Conservation (phyloP, 1,284 basidiomycete genomes). For the Rhodofomes roseus region DNA sequence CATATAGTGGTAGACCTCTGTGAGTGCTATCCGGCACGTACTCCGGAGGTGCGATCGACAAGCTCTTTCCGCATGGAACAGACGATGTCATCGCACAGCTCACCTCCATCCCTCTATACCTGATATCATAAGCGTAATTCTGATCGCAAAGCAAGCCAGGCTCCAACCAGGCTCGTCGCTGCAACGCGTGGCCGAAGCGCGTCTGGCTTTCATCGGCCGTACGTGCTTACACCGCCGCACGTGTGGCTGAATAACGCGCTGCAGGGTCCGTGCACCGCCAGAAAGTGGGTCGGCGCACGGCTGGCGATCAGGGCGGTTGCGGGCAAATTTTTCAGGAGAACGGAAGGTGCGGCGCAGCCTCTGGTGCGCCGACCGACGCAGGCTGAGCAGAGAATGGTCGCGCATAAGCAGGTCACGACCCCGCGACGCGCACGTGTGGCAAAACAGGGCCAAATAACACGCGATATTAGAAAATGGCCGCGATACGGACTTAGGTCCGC, state of each 20-base stretch:
- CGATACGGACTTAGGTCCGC: not conserved
- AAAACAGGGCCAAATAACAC: constrained; percentile 29
- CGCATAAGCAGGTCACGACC: constrained; percentile 11
- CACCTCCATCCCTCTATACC: not conserved
- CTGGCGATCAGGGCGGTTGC: not conserved
- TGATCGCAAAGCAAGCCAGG: not conserved
- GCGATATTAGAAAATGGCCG: constrained; percentile 13
- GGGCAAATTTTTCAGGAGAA: not conserved
- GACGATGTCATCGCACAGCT: not conserved
- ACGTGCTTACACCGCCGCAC: not conserved
- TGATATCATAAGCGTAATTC: not conserved
- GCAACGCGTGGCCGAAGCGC: not conserved
- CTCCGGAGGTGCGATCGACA: not conserved
- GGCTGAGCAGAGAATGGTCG: not conserved
- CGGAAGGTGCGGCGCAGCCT: not conserved
- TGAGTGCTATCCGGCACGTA: not conserved
- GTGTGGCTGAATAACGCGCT: not conserved
- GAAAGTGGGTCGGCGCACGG: not conserved
- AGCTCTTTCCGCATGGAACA: not conserved
- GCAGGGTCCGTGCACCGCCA: not conserved
- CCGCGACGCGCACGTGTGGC: constrained; percentile 14
- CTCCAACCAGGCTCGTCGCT: not conserved
- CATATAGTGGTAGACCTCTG: not conserved
- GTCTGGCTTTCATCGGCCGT: not conserved
- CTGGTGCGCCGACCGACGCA: not conserved